Conservation (phyloP, 176 grass and related monocot genomes). For the Cenchrus purpureus region DNA sequence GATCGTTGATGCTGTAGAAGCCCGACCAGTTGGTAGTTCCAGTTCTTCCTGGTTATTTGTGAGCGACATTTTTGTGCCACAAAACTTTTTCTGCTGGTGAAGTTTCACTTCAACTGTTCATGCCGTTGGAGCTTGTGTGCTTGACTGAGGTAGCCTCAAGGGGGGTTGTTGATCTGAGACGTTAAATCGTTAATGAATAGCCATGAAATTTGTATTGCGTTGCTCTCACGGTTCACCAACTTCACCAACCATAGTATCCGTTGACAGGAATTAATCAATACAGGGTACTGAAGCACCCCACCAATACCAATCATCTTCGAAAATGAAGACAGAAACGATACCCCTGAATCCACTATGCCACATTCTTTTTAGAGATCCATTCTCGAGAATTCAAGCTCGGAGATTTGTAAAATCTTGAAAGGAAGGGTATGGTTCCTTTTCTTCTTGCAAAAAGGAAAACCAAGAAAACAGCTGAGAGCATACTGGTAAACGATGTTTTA, state of each 20-base stretch:
- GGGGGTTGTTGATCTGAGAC: neutral
- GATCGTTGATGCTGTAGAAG: neutral
- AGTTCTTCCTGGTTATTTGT: neutral
- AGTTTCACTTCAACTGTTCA: neutral
- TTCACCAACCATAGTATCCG: neutral
- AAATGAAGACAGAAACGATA: neutral
- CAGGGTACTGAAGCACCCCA: neutral
- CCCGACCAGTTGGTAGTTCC: neutral
- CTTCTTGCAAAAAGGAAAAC: neutral
- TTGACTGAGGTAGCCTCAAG: neutral
- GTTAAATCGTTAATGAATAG: neutral
- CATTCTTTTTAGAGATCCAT: neutral
- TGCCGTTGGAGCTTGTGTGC: neutral
- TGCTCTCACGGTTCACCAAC: slow-evolving; percentile 17
- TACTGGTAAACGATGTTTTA: neutral
- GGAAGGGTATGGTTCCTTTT: neutral
- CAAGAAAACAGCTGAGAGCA: neutral
- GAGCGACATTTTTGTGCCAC: no score
- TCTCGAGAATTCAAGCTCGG: neutral
- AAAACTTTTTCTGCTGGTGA: neutral
- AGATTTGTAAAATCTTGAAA: neutral
- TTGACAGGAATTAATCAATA: slow-evolving; percentile 26
- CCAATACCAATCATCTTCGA: neutral
- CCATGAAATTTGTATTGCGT: slow-evolving; percentile 1
- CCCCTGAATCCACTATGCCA: neutral